phyloP scores from a whole-genome alignment of 192 early-diverging fungal species.

The Pilaira anomala region DNA sequence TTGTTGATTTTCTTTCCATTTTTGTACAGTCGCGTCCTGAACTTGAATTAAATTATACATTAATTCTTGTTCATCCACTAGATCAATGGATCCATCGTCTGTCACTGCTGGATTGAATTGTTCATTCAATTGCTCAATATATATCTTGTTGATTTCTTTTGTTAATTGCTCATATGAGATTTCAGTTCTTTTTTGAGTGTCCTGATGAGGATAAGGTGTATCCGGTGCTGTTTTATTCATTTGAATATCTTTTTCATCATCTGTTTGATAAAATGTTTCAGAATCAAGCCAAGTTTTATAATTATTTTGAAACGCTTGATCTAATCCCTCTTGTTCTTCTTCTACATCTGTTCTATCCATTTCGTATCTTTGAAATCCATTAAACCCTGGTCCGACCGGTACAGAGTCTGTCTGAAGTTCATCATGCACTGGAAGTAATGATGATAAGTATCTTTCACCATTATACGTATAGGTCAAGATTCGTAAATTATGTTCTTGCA shows the following conservation, averaged over 20 bases:
- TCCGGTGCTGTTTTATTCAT: not conserved
- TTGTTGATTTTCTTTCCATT: not conserved
- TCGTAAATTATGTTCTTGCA: conserved; percentile 65
- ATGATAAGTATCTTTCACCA: conserved; percentile 37
- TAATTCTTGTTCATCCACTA: not conserved
- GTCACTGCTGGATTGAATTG: not conserved
- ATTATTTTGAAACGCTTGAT: conserved; percentile 43
- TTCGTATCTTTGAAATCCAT: not conserved
- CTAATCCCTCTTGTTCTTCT: conserved; percentile 28
- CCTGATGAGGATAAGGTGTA: not conserved
- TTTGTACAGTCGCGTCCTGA: conserved; percentile 8
- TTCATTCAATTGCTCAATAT: conserved; percentile 2
- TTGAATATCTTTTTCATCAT: not conserved
- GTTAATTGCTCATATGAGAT: not conserved
- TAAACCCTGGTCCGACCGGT: not conserved
- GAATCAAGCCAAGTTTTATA: not conserved
- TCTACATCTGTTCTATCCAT: not conserved
- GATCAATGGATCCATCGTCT: not conserved
- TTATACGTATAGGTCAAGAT: conserved; percentile 61
- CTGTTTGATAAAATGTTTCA: not conserved
- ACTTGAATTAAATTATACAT: not conserved
- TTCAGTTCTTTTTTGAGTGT: too few species aligned
- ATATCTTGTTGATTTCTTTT: conserved; percentile 9
- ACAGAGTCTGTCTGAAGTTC: not conserved
- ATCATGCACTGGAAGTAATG: conserved; percentile 1